Base-by-base conservation (phyloP, 2,329 filamentous ascomycete genomes). In the Venturia effusa region DNA sequence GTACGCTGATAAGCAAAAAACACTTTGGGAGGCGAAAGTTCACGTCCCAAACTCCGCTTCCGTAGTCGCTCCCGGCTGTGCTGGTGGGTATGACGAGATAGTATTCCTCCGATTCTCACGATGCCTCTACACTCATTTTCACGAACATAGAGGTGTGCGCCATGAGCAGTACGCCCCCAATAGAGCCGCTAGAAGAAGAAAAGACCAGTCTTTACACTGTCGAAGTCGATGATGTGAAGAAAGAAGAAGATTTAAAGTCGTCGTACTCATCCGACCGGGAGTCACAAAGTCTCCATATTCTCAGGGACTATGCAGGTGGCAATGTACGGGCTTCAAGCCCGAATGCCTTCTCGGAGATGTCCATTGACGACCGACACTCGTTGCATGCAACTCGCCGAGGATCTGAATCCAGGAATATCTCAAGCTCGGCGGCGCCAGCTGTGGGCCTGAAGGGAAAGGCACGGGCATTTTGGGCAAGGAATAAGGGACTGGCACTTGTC, bases 401-500 rank as follows among this genome's bases (percentile, higher is more conserved):
- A 41, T 40, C 59, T n/a, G 48, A 22, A 32, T 27, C 27, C 24
- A 37, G 45, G 34, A 19, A 43, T 39, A 7, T 27, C 11, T 45
- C 41, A 13, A 37, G n/a, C 19, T 27, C 61, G 19, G 22, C 24
- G 24, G 11, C 40, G 24, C 70, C 61, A 70, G 64, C 59, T 72
- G 71, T 65, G 71, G 71, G 70, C 69, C 67, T 59, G 19, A 63
- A 55, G 55, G 68, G 64, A 37, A 71, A 67, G 54, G 65, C 70
- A 27, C 32, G 65, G 19, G 68, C 70, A 17, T 78, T 84, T 67
- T 91, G 88, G 87, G 67, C 75, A 4, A 77, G 79, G 63, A 92
- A 94, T 70, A 87, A 88, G 68, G 89, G 89, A 1, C 81, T 92
- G 24, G 78, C 88, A 27, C 79, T 92, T 55, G 89, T 96, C 54